Conservation (phyloP, 441 rosid species). For the Euphorbia schlechtendalii region DNA sequence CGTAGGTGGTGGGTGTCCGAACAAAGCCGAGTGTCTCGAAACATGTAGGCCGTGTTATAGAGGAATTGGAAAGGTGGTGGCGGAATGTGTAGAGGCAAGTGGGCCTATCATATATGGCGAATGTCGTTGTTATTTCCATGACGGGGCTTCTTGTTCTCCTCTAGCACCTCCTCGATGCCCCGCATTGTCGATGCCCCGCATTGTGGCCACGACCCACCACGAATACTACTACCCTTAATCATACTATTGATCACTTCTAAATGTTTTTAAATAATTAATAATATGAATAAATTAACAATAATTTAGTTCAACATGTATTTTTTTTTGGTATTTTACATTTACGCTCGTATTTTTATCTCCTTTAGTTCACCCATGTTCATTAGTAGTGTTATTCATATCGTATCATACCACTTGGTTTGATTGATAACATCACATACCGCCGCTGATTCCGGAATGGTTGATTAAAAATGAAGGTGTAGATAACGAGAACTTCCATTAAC, state of each 20-base stretch:
- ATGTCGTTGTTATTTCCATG: conserved; percentile 22
- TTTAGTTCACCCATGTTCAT: no score
- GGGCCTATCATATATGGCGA: conserved; percentile 19
- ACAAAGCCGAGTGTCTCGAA: conserved; percentile 15
- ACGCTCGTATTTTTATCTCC: no score
- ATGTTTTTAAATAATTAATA: no score
- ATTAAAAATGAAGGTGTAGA: no score
- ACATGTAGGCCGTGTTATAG: conserved; percentile 31
- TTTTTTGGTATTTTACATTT: no score
- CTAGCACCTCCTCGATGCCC: conserved; percentile 21
- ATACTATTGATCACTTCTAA: not conserved
- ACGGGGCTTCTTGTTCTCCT: conserved; percentile 30
- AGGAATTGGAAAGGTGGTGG: conserved; percentile 16
- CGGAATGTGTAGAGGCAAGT: conserved; percentile 11
- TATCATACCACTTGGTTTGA: no score
- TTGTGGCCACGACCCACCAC: not conserved
- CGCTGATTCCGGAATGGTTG: no score
- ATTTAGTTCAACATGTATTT: no score
- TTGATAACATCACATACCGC: no score
- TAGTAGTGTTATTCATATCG: no score
- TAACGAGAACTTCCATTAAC: no score
- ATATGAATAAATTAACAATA: no score
- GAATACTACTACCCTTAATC: not conserved
- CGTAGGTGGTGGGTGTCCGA: conserved; percentile 29
- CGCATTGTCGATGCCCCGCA: conserved; percentile 27